Conservation (phyloP, 2,329 filamentous ascomycete species). For the Aureobasidium sp. region DNA sequence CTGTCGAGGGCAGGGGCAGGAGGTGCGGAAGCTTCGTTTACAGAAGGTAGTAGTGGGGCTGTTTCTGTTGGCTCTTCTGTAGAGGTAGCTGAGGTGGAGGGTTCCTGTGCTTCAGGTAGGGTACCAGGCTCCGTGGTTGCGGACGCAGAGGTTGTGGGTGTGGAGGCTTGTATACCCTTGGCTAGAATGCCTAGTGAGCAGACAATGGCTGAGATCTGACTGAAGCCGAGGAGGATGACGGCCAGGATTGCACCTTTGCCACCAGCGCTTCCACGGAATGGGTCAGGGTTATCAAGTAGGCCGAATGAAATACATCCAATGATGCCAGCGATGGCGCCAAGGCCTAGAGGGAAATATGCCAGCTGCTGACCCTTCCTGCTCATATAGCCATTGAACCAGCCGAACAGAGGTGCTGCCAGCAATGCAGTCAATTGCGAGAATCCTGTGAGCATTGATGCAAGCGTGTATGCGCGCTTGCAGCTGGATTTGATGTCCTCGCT, state of each 20-base stretch:
- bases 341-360: slow-evolving; percentile 61
- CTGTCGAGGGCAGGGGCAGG: slow-evolving; percentile 14
- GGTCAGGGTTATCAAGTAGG: slow-evolving; percentile 67
- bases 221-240: slow-evolving; percentile 75
- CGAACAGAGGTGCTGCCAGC: slow-evolving; percentile 77
- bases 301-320: slow-evolving; percentile 72
- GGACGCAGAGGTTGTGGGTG: background rate
- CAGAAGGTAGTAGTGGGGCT: slow-evolving; percentile 8
- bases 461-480: slow-evolving; percentile 77
- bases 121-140: background rate
- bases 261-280: slow-evolving; percentile 55
- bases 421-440: slow-evolving; percentile 82
- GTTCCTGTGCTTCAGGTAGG: background rate
- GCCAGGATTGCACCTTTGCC: slow-evolving; percentile 51
- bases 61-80: background rate
- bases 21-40: background rate
- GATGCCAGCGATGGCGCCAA: slow-evolving; percentile 65
- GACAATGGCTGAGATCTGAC: slow-evolving; percentile 93
- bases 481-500: slow-evolving; percentile 66
- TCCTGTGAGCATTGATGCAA: slow-evolving; percentile 80
- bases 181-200: slow-evolving; percentile 87
- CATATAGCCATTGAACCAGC: slow-evolving; percentile 67
- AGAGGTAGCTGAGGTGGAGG: background rate
- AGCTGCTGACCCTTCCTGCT: slow-evolving; percentile 36
- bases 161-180: slow-evolving; percentile 50